phyloP scores from a whole-genome alignment of 768 basidiomycete species.

The Hirschioporus abietinus region DNA sequence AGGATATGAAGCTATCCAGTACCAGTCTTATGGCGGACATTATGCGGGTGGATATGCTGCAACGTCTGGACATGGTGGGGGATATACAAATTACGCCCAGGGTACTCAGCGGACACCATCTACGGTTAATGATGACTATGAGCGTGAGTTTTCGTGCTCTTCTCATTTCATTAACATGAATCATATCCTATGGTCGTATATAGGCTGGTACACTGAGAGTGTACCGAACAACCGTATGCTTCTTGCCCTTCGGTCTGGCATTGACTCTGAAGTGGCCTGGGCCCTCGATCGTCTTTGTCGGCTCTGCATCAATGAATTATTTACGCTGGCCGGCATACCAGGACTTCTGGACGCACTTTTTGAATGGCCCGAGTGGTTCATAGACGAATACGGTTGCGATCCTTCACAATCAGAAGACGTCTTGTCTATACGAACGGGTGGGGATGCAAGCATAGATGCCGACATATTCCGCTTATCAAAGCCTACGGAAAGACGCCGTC shows the following conservation, averaged over 20 bases:
- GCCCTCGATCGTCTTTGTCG: slow-evolving; percentile 83
- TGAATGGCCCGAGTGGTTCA: slow-evolving; percentile 86
- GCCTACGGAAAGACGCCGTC: slow-evolving; percentile 47
- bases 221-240: slow-evolving; percentile 81
- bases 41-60: neutral
- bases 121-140: slow-evolving; percentile 6
- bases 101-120: neutral
- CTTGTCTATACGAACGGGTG: slow-evolving; percentile 13
- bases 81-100: neutral
- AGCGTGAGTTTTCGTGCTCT: slow-evolving; percentile 2
- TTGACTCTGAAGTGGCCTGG: slow-evolving; percentile 81
- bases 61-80: neutral
- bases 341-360: slow-evolving; percentile 81
- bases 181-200: slow-evolving; percentile 13
- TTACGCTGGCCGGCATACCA: slow-evolving; percentile 64
- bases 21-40: neutral
- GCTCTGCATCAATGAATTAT: slow-evolving; percentile 73
- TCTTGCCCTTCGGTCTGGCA: slow-evolving; percentile 81
- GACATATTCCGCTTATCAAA: slow-evolving; percentile 53
- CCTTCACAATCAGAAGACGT: slow-evolving; percentile 26
- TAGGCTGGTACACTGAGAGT: slow-evolving; percentile 85
- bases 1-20: neutral
- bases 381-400: slow-evolving; percentile 50
- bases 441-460: slow-evolving; percentile 7
- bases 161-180: neutral